These are phyloP conservation scores for Marasmius sp. DNA, from an alignment of 1,284 basidiomycete genomes.

Conservation along the genomic window DNA sequence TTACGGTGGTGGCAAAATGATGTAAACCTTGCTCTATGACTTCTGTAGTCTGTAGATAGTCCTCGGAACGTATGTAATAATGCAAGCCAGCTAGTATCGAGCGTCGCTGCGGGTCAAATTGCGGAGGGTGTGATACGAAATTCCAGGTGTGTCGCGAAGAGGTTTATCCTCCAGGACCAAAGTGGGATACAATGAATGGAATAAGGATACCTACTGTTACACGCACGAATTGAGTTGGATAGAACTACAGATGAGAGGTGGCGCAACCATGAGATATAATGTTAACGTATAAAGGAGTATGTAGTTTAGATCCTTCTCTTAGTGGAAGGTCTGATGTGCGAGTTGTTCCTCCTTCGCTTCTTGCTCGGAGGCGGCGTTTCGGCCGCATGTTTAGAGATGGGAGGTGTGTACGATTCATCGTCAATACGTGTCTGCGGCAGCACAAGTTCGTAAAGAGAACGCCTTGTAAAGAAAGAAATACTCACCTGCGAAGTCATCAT, in stretches of 20 bases:
- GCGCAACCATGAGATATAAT: neutral
- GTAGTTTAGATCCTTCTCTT: neutral
- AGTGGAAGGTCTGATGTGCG: neutral
- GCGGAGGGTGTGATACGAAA: no score
- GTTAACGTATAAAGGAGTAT: neutral
- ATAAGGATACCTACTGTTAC: no score
- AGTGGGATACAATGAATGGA: no score
- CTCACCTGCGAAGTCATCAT: constrained; percentile 33
- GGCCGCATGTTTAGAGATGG: neutral
- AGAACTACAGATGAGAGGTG: neutral
- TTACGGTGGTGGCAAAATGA: constrained; percentile 1
- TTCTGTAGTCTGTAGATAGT: neutral
- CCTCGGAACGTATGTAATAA: neutral
- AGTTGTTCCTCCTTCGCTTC: neutral
- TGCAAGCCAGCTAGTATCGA: neutral
- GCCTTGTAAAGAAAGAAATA: neutral
- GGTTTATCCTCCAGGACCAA: no score
- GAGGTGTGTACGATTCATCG: neutral
- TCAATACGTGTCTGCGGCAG: neutral
- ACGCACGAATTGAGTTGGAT: no score
- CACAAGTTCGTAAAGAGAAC: neutral
- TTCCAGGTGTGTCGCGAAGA: neutral
- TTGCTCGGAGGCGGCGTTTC: neutral
- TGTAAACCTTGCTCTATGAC: neutral
- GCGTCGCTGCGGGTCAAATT: neutral